These are phyloP conservation scores for Curvularia sp. DNA, from an alignment of 2,329 filamentous ascomycete species.

Conservation along the genomic window DNA sequence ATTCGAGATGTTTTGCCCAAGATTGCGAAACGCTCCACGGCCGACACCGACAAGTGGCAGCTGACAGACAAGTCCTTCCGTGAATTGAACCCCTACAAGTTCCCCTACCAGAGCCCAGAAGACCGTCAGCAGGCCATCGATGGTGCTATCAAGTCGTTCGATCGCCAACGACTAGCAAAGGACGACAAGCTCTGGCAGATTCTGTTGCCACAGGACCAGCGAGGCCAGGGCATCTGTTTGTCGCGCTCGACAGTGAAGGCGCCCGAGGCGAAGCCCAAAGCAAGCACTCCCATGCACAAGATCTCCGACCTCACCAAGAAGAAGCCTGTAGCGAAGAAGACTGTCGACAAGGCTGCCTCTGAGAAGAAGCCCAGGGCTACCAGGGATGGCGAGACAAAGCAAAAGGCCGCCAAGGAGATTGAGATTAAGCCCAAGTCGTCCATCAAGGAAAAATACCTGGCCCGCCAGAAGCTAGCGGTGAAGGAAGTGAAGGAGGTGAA, in stretches of 20 bases:
- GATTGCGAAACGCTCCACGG: conserved; percentile 60
- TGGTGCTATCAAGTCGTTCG: conserved; percentile 68
- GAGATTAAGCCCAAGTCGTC: conserved; percentile 34
- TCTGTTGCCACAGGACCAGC: conserved; percentile 66
- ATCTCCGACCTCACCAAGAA: conserved; percentile 52
- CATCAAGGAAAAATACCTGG: conserved; percentile 36
- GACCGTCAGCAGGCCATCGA: conserved; percentile 67
- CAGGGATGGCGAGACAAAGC: conserved; percentile 24
- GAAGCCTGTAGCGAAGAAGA: conserved; percentile 54
- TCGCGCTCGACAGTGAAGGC: conserved; percentile 64
- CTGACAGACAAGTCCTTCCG: conserved; percentile 66
- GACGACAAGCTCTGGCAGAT: conserved; percentile 69
- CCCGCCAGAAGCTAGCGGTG: conserved; percentile 29
- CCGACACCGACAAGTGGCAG: conserved; percentile 53
- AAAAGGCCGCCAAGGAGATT: conserved; percentile 20
- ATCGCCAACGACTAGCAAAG: conserved; percentile 66
- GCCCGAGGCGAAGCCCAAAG: conserved; percentile 46
- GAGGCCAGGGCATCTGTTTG: conserved; percentile 67
- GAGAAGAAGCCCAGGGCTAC: conserved; percentile 26
- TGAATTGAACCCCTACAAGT: conserved; percentile 68
- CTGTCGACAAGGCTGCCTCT: conserved; percentile 54
- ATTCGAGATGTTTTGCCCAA: conserved; percentile 53
- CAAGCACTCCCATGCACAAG: conserved; percentile 47
- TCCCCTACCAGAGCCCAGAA: conserved; percentile 63
- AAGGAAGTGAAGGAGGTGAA: conserved; percentile 36